Percentiles rank a stretch among this genome's conserved stretches.
Evolutionary conservation across 495 filamentous ascomycete genomes (phyloP).

Genomic region (Hyaloscypha finlandica): DNA sequence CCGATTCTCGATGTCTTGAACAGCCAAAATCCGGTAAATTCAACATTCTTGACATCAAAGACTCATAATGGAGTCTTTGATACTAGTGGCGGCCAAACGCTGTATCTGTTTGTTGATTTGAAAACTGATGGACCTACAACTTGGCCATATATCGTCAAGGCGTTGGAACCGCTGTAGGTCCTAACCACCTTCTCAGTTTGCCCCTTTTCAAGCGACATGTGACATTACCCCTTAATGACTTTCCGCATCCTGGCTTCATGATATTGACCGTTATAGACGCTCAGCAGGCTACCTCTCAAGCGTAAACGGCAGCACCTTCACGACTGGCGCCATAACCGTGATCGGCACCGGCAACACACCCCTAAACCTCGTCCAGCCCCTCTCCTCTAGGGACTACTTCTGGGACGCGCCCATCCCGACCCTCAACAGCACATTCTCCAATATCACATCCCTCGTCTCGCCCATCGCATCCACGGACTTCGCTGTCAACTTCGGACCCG

Average conservation of each 20-base stretch:
- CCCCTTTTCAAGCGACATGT: neutral
- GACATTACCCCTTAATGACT: neutral
- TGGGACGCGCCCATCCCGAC: constrained; percentile 59
- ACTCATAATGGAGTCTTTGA: constrained; percentile 61
- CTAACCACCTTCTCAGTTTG: neutral
- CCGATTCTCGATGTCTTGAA: constrained; percentile 60
- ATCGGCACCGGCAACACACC: constrained; percentile 79
- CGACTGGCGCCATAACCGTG: constrained; percentile 65
- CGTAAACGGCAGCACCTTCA: constrained; percentile 39
- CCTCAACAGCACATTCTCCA: constrained; percentile 44
- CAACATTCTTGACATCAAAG: constrained; percentile 38
- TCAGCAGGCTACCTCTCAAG: constrained; percentile 43
- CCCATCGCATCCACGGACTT: constrained; percentile 56
- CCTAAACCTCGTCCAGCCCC: constrained; percentile 55
- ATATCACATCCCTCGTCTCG: constrained; percentile 48
- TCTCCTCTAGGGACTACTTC: constrained; percentile 58
- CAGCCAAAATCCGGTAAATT: constrained; percentile 45
- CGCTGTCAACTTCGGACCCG: constrained; percentile 39
- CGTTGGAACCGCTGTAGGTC: constrained; percentile 63
- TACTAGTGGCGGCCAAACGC: constrained; percentile 54
- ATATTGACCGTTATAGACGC: constrained; percentile 21
- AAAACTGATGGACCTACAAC: constrained; percentile 55
- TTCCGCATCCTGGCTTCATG: neutral
- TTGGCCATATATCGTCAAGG: constrained; percentile 58
- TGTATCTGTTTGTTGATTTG: constrained; percentile 65